A percentile compares a stretch with the other conserved stretches of the same genome.
Evolutionary conservation across 2,329 filamentous ascomycete species (phyloP).

Genomic region (Nemania serpens): DNA sequence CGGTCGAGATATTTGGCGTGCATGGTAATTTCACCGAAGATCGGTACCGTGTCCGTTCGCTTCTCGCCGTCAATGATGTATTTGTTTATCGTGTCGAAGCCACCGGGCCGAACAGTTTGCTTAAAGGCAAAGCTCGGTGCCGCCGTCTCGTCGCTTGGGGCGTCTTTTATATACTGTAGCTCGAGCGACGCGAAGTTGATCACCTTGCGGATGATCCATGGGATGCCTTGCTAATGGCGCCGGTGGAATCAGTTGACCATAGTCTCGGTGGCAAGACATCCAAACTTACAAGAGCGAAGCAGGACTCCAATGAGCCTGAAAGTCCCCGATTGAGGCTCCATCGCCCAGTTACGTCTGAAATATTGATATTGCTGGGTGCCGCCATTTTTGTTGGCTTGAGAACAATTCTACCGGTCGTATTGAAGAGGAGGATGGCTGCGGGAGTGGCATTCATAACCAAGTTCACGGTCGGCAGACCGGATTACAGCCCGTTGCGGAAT

Average conservation of each 20-base stretch:
- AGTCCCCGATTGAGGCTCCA: not conserved
- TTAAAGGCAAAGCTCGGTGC: not conserved
- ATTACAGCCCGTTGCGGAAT: not conserved
- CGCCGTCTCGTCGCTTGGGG: not conserved
- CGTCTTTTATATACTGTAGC: not conserved
- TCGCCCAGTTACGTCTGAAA: not conserved
- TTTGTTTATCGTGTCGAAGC: not conserved
- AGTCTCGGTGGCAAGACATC: not conserved
- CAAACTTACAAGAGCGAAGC: not conserved
- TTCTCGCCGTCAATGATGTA: slow-evolving; percentile 1
- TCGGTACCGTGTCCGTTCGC: not conserved
- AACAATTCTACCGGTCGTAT: not conserved
- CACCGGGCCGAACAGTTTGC: not conserved
- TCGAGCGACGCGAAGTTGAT: slow-evolving; percentile 1
- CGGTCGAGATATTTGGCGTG: not conserved
- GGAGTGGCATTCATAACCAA: not conserved
- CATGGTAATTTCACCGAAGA: slow-evolving; percentile 1
- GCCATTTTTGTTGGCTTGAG: not conserved
- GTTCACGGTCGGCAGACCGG: not conserved
- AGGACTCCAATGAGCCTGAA: not conserved
- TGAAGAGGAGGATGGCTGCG: not conserved
- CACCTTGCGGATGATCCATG: slow-evolving; percentile 2
- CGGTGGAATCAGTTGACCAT: not conserved
- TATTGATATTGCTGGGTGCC: not conserved
- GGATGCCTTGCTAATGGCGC: not conserved